Conservation (phyloP, 441 rosid species). For the Gossypium armourianum region DNA sequence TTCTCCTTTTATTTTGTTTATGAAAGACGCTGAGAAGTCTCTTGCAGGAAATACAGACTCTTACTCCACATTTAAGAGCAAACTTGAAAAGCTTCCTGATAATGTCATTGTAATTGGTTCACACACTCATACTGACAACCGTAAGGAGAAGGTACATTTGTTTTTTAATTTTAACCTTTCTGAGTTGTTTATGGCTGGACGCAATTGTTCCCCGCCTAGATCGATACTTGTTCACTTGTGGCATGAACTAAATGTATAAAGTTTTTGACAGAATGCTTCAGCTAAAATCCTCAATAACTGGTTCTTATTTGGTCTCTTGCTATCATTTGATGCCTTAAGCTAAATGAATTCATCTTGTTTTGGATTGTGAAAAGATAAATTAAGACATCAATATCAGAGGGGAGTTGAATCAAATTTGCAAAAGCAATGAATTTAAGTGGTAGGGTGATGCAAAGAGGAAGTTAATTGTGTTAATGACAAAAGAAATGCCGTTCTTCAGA, state of each 20-base stretch:
- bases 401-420: slow-evolving; percentile 9
- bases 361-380: not conserved
- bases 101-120: slow-evolving; percentile 58
- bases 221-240: not conserved
- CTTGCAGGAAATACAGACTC: slow-evolving; percentile 56
- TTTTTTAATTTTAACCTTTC: not conserved
- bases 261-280: not conserved
- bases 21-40: slow-evolving; percentile 75
- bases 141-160: slow-evolving; percentile 58
- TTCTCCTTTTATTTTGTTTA: slow-evolving; percentile 60
- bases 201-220: not conserved
- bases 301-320: not conserved
- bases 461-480: not conserved
- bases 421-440: not conserved
- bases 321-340: not conserved
- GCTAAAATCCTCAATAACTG: not conserved
- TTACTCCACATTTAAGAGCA: slow-evolving; percentile 46
- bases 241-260: not conserved
- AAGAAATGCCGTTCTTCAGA: not conserved
- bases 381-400: not conserved
- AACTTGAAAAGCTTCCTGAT: slow-evolving; percentile 56
- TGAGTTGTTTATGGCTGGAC: not conserved
- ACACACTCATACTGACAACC: slow-evolving; percentile 52
- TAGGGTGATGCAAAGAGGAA: slow-evolving; percentile 5
- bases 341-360: not conserved